Conservation (phyloP, 2,329 filamentous ascomycete species). For the Pseudocercospora crystallina region DNA sequence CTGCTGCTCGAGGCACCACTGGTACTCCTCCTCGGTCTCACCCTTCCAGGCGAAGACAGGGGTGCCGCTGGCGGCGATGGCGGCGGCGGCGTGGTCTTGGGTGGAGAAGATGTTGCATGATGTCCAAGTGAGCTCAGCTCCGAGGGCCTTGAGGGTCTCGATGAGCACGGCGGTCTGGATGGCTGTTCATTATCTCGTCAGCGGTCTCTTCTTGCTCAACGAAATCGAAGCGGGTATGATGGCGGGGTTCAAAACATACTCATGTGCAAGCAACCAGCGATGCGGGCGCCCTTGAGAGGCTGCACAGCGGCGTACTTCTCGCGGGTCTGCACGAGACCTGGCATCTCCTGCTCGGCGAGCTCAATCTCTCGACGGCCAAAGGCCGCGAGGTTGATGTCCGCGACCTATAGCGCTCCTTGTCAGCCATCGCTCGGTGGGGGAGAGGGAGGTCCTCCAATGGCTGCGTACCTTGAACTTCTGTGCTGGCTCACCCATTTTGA, state of each 20-base stretch:
- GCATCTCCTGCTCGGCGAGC: constrained; percentile 89
- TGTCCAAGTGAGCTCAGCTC: constrained; percentile 98
- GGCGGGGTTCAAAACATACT: constrained; percentile 52
- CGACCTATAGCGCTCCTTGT: constrained; percentile 55
- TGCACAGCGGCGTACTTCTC: constrained; percentile 88
- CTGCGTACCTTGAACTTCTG: constrained; percentile 77
- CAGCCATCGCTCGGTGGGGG: constrained; percentile 7
- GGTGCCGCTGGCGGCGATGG: constrained; percentile 89
- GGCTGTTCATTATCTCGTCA: constrained; percentile 48
- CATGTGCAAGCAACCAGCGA: constrained; percentile 98
- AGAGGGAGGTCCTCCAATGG: background rate
- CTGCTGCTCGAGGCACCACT: constrained; percentile 99
- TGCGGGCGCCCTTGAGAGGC: constrained; percentile 89
- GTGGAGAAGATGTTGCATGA: constrained; percentile 99
- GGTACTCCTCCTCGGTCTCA: constrained; percentile 99
- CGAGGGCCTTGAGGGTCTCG: constrained; percentile 91
- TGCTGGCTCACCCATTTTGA: constrained; percentile 71
- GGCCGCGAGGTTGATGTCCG: constrained; percentile 92
- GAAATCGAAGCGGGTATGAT: no score
- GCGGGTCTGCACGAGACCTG: constrained; percentile 94
- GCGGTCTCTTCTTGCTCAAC: background rate
- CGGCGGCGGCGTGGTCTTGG: constrained; percentile 96
- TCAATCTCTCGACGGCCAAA: constrained; percentile 99
- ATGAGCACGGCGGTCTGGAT: constrained; percentile 99
- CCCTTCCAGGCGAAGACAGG: constrained; percentile 84